Base-by-base conservation (phyloP, 2,329 filamentous ascomycete genomes). In the Chalaropsis thielavioides region DNA sequence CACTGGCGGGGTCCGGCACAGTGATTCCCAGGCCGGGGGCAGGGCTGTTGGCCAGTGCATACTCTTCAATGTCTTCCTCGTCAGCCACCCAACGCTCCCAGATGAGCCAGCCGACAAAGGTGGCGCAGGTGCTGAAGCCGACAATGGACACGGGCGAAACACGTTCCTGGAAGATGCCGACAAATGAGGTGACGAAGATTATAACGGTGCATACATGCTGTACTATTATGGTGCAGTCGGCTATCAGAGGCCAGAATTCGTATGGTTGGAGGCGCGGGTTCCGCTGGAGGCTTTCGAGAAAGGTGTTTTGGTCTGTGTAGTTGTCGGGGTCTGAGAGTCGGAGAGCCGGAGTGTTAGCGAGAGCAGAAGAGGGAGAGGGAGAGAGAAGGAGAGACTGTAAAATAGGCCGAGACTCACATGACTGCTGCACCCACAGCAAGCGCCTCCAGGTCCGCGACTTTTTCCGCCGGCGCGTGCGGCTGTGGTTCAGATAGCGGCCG, bases 181-280 rank as follows among this genome's bases (percentile, higher is more conserved):
- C 86, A 73, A 99, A 99, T 75, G 89, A 95, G 69, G 92, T 92
- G 68, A 95, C 83, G 72, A 97, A 99, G 65, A 99, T 92, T 64
- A 89, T 88, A 67, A 97, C 92, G 7, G 90, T 95, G 74, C 90
- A 95, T 61, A 97, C 88, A 74, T 99, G 94, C 74, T 99, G 94
- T 19, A 97, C 89, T 69, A 99, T 96, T 67, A 97, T 90, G 2
- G 92, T 96, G 15, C 90, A 92, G 74, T 97, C 92, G 66, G 90
- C 89, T 62, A 97, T 91, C 41, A 99, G 81, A 8, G 92, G 90
- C 92, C 94, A 99, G 75, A 99, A 99, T 72, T 97, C 92, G 75
- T 99, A 99, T 0, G 92, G 92, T 69, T 94, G 88, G 63, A 97
- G 82, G 49, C 92, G 86, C 3, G 92, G 92, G 74, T 99, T 99